Percentiles rank a stretch among this genome's conserved stretches.
Conservation (phyloP, 2,329 filamentous ascomycete species). For the Torrubiella hemipterigena region DNA sequence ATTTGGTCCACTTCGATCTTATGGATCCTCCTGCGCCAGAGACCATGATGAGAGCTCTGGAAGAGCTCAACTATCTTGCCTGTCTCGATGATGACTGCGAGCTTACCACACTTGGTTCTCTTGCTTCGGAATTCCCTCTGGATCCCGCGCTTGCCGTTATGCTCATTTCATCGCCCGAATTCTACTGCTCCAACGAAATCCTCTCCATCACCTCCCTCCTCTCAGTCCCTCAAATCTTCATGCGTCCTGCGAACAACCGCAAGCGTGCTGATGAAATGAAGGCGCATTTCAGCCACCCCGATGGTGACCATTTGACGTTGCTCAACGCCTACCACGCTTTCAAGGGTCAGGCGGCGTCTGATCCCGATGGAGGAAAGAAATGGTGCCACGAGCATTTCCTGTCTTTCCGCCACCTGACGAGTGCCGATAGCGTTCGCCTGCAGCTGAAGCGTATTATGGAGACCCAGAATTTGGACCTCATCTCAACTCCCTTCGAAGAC, state of each 20-base stretch:
- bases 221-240: slow-evolving; percentile 88
- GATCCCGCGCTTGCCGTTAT: slow-evolving; percentile 93
- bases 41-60: slow-evolving; percentile 93
- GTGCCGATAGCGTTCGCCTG: slow-evolving; percentile 84
- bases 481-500: slow-evolving; percentile 84
- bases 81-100: slow-evolving; percentile 95
- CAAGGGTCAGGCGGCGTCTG: slow-evolving; percentile 54
- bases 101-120: slow-evolving; percentile 69
- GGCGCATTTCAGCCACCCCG: slow-evolving; percentile 77
- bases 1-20: slow-evolving; percentile 94
- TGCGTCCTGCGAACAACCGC: slow-evolving; percentile 71
- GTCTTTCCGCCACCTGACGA: slow-evolving; percentile 75
- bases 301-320: slow-evolving; percentile 91
- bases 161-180: slow-evolving; percentile 94
- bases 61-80: slow-evolving; percentile 94
- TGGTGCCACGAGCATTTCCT: slow-evolving; percentile 98
- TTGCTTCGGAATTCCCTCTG: slow-evolving; percentile 90
- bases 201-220: slow-evolving; percentile 88
- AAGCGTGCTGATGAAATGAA: slow-evolving; percentile 98
- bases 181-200: slow-evolving; percentile 98
- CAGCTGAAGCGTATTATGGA: slow-evolving; percentile 98
- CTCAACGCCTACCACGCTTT: slow-evolving; percentile 98
- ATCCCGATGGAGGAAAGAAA: slow-evolving; percentile 59
- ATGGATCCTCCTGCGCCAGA: slow-evolving; percentile 98
- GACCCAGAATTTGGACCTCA: slow-evolving; percentile 69